phyloP scores from a whole-genome alignment of 371 early-diverging fungal genomes.

The Paraphysoderma sedebokerense region DNA sequence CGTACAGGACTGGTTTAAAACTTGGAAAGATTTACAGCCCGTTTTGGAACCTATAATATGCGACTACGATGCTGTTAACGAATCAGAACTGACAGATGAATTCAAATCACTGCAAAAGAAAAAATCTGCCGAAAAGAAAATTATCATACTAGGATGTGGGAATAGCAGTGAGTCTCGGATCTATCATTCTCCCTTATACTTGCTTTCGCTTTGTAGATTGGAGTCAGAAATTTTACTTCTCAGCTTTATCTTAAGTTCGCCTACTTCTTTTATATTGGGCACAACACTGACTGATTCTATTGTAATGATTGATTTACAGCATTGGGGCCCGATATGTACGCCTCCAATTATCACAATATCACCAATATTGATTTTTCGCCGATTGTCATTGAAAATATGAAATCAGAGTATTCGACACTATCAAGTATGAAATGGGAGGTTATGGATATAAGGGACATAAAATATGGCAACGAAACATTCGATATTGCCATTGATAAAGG shows the following conservation, averaged over 20 bases:
- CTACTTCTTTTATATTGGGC: too few relatives aligned
- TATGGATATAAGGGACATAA: conserved; percentile 58
- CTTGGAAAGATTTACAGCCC: conserved; percentile 48
- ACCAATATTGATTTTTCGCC: conserved; percentile 65
- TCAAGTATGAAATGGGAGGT: conserved; percentile 33
- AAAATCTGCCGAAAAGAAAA: too few relatives aligned
- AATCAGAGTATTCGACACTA: neutral
- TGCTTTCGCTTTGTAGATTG: neutral
- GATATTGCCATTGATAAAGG: conserved; percentile 77
- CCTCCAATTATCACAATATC: conserved; percentile 54
- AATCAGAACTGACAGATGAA: too few relatives aligned
- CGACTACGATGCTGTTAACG: conserved; percentile 30
- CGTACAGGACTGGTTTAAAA: conserved; percentile 70
- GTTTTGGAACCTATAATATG: conserved; percentile 32
- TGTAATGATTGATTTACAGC: conserved; percentile 13
- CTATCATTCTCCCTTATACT: neutral
- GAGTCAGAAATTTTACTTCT: neutral
- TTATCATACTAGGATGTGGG: conserved; percentile 63
- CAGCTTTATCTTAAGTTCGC: neutral
- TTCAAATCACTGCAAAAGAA: too few relatives aligned
- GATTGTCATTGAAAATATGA: conserved; percentile 62
- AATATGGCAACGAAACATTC: conserved; percentile 33
- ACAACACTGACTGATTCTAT: too few relatives aligned
- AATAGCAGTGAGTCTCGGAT: conserved; percentile 35
- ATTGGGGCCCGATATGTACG: conserved; percentile 63